phyloP scores from a whole-genome alignment of 1,284 basidiomycete species.

The Heimioporus retisporus region DNA sequence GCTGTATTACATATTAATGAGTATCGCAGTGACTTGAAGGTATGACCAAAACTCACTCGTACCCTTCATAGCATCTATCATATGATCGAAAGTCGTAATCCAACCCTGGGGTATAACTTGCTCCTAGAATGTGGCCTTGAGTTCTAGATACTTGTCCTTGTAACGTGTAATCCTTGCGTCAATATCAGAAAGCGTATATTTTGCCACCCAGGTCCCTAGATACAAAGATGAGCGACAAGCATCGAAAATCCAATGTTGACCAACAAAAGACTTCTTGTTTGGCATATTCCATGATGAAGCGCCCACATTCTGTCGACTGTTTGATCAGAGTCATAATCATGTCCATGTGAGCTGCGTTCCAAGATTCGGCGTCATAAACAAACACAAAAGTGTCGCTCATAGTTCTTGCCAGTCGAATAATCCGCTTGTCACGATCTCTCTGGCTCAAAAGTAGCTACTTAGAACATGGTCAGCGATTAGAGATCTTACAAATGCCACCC shows the following conservation, averaged over 20 bases:
- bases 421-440: too few relatives aligned
- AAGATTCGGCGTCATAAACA: too few relatives aligned
- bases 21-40: too few relatives aligned
- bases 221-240: neutral
- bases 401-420: too few relatives aligned
- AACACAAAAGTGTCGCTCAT: too few relatives aligned
- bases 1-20: neutral
- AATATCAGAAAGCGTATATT: conserved; percentile 6
- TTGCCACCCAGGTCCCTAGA: neutral
- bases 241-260: neutral
- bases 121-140: conserved; percentile 11
- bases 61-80: neutral
- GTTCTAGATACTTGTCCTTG: conserved; percentile 7
- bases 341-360: neutral
- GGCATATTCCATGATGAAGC: neutral
- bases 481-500: too few relatives aligned
- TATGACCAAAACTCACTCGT: too few relatives aligned
- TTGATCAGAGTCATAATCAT: neutral
- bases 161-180: conserved; percentile 9
- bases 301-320: neutral
- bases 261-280: neutral
- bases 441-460: too few relatives aligned
- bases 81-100: neutral
- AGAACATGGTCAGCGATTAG: too few relatives aligned
- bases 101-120: neutral